Base-by-base conservation (phyloP, 2,329 filamentous ascomycete genomes). In the Juglanconis oblonga region DNA sequence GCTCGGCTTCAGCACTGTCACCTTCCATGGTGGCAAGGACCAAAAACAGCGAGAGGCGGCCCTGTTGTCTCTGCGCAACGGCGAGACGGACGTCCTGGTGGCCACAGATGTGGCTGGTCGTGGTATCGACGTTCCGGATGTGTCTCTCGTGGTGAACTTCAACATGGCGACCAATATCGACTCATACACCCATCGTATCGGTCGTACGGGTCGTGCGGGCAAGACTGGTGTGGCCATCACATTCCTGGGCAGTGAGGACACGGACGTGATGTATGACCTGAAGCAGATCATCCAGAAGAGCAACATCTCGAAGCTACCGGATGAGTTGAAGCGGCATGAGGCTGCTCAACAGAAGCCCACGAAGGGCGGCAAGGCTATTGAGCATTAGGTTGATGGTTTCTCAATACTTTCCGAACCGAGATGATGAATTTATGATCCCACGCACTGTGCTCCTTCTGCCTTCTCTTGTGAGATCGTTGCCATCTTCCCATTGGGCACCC, bases 11-110 rank as follows among this genome's bases (percentile, higher is more conserved):
- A 90, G 87, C 24, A 86, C 89, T 7, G 93, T 96, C 68, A 97
- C 94, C 0, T 79, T 99, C 36, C 95, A 99, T 77, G 94, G 95
- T 64, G 91, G 87, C 78, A 99, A 99, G 76, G 97, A 94, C 0
- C 95, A 99, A 76, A 95, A 98, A 62, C 95, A 99, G 83, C 88
- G 95, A 82, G 95, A 99, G 76, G 91, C 92, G 2, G 94, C 95
- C 0, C 83, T 99, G 35, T 87, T 86, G 13, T 90, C 90, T n/a
- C 83, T 99, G 32, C 90, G 93, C 40, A 86, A 86, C 48, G 92
- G 92, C 38, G 79, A 85, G 54, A 91, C 90, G 0, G 89, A 97
- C 64, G 91, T 99, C 1, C 85, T 99, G 42, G 95, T 99, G 55
- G 95, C 95, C 1, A 99, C 95, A 1, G 95, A 99, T 77, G 80